Evolutionary conservation across 2,329 filamentous ascomycete species (phyloP).

Genomic region (Hysterium pulicare): DNA sequence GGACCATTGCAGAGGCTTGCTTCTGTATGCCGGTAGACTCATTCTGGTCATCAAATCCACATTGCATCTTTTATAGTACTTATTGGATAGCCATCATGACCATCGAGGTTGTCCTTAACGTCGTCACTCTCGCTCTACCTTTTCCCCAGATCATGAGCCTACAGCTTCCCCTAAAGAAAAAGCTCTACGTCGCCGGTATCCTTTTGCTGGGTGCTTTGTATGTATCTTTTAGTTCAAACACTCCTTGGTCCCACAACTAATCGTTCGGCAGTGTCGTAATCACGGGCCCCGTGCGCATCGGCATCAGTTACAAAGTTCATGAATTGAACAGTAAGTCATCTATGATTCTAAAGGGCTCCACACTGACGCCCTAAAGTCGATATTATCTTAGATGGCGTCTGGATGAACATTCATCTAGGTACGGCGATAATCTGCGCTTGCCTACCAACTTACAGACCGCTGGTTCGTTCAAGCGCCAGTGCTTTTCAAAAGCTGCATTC

Average conservation of each 20-base stretch:
- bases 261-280: neutral
- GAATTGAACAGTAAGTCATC: neutral
- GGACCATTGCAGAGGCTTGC: neutral
- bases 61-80: neutral
- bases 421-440: neutral
- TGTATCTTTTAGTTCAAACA: neutral
- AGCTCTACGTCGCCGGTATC: neutral
- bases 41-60: neutral
- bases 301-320: neutral
- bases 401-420: neutral
- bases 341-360: neutral
- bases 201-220: neutral
- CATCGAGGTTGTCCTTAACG: neutral
- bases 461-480: neutral
- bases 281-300: neutral
- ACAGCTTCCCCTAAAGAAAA: neutral
- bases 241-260: neutral
- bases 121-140: neutral
- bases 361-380: neutral
- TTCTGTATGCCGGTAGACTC: neutral
- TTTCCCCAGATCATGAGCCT: neutral
- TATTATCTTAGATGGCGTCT: neutral
- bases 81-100: neutral
- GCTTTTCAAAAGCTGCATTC: neutral
- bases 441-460: neutral